Conservation (phyloP, 2,329 filamentous ascomycete species). For the Aspergillus sp. region DNA sequence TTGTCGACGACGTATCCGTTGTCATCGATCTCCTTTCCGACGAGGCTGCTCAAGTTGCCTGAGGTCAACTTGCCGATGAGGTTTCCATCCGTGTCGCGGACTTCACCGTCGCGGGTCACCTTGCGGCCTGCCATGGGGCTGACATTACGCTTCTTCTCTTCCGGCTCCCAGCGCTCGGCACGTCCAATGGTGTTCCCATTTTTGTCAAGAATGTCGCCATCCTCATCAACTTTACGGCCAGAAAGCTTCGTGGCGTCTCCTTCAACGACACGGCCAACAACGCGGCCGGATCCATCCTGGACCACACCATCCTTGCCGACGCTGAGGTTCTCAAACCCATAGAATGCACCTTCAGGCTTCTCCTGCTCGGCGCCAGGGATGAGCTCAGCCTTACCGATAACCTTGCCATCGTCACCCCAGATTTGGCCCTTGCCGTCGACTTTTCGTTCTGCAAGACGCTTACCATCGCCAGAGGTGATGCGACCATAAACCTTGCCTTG, state of each 20-base stretch:
- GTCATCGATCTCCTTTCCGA: conserved; percentile 47
- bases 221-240: conserved; percentile 66
- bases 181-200: conserved; percentile 66
- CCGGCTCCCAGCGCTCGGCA: conserved; percentile 67
- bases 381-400: conserved; percentile 60
- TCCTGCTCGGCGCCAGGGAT: conserved; percentile 51
- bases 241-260: conserved; percentile 64
- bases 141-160: conserved; percentile 54
- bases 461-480: conserved; percentile 55
- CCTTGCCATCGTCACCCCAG: conserved; percentile 63
- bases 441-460: conserved; percentile 59
- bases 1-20: conserved; percentile 58
- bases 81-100: conserved; percentile 47
- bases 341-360: conserved; percentile 58
- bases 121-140: conserved; percentile 59
- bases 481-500: conserved; percentile 60
- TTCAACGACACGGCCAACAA: conserved; percentile 58
- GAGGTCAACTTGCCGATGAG: conserved; percentile 47
- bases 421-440: conserved; percentile 63
- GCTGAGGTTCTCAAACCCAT: conserved; percentile 57
- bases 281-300: conserved; percentile 41
- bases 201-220: conserved; percentile 68
- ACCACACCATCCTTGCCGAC: conserved; percentile 61
- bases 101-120: conserved; percentile 53
- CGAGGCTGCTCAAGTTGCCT: conserved; percentile 42